Percentiles rank a stretch among this genome's conserved stretches.
Evolutionary conservation across 176 grass and related monocot species (phyloP).

Genomic region (Themeda triandra): DNA sequence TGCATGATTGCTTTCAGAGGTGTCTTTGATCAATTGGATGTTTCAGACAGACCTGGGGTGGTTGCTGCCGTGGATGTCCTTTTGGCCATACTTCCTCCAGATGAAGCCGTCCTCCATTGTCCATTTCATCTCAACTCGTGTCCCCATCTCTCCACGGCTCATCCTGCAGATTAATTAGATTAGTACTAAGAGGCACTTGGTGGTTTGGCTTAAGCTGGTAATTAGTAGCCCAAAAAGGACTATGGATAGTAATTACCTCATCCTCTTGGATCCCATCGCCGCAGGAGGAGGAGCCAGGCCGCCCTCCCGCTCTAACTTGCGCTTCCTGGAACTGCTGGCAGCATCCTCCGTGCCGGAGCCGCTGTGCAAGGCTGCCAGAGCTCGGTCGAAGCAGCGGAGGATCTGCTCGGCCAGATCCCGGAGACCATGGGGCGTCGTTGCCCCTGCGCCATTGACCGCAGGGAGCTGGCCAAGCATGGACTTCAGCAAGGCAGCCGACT

Average conservation of each 20-base stretch:
- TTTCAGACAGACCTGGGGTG: constrained; percentile 35
- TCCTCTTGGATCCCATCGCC: neutral
- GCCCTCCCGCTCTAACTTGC: neutral
- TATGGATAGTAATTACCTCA: neutral
- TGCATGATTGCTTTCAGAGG: too few species aligned
- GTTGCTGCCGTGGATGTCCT: constrained; percentile 35
- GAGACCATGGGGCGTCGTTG: neutral
- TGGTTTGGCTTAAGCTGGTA: neutral
- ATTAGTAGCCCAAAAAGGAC: neutral
- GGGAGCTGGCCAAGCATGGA: neutral
- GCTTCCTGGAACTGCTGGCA: neutral
- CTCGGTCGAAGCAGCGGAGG: neutral
- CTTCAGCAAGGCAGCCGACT: neutral
- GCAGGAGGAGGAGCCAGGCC: too few species aligned
- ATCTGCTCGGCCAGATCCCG: neutral
- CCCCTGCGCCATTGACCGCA: neutral
- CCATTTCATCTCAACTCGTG: neutral
- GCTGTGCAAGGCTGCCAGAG: neutral
- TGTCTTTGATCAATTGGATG: too few species aligned
- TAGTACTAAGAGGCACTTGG: neutral
- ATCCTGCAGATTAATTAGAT: neutral
- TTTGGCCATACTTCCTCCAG: constrained; percentile 65
- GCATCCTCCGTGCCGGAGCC: neutral
- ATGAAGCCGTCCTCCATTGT: constrained; percentile 37
- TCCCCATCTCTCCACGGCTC: neutral